Percentiles rank a stretch among this genome's conserved stretches.
Conservation (phyloP, 345 rosid genomes). For the Linum usitatissimum region DNA sequence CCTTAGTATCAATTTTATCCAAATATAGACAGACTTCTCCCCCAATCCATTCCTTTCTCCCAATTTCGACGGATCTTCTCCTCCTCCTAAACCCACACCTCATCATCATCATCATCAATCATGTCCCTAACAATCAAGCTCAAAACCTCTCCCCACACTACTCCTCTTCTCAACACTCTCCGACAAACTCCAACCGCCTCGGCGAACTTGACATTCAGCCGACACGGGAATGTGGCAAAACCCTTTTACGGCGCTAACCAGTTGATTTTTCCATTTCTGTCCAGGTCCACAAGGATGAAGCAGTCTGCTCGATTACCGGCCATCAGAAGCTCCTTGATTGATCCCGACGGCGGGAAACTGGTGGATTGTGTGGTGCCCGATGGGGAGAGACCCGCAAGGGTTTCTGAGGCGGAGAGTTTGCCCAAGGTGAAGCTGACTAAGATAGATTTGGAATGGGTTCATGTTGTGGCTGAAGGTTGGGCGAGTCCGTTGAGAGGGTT, state of each 20-base stretch:
- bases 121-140: constrained; percentile 50
- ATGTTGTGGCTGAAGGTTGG: constrained; percentile 90
- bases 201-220: not conserved
- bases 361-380: constrained; percentile 66
- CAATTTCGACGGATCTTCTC: not conserved
- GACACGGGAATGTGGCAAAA: constrained; percentile 18
- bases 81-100: not conserved
- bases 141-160: constrained; percentile 13
- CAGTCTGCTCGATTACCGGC: not conserved
- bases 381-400: constrained; percentile 37
- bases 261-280: constrained; percentile 14
- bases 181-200: constrained; percentile 2
- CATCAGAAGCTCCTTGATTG: constrained; percentile 54
- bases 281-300: not conserved
- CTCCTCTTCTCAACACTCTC: not conserved
- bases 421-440: constrained; percentile 52
- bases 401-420: constrained; percentile 48
- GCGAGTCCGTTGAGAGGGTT: constrained; percentile 91
- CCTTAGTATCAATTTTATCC: constrained; percentile 17
- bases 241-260: constrained; percentile 34
- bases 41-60: constrained; percentile 22
- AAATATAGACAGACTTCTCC: constrained; percentile 16
- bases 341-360: constrained; percentile 77
- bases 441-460: constrained; percentile 93
- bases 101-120: not conserved